A percentile compares a stretch with the other conserved stretches of the same genome.
Evolutionary conservation across 2,329 filamentous ascomycete species (phyloP).

Genomic region (Tetracladium maxilliforme): DNA sequence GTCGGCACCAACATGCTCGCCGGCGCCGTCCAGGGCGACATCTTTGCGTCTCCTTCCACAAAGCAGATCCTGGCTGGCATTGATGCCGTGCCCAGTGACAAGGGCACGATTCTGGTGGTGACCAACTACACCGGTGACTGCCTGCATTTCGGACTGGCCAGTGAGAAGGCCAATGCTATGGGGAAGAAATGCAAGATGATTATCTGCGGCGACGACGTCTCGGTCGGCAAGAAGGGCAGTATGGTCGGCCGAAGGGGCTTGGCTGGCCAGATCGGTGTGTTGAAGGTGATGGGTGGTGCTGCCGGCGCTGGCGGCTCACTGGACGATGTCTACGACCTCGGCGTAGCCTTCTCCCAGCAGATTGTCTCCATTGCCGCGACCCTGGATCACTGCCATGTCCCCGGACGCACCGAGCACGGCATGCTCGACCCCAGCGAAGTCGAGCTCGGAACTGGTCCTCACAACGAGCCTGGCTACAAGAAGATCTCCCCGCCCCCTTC

Average conservation of each 20-base stretch:
- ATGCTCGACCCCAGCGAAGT: constrained; percentile 33
- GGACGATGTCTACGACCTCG: constrained; percentile 10
- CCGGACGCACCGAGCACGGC: constrained; percentile 31
- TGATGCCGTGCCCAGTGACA: constrained; percentile 34
- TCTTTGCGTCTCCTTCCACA: constrained; percentile 49
- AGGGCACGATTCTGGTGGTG: constrained; percentile 43
- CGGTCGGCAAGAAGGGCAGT: constrained; percentile 39
- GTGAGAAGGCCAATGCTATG: constrained; percentile 33
- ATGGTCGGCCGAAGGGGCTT: constrained; percentile 47
- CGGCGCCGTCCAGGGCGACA: constrained; percentile 43
- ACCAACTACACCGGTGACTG: constrained; percentile 54
- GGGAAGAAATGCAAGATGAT: constrained; percentile 40
- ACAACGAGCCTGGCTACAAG: constrained; percentile 46
- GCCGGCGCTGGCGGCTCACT: constrained; percentile 9
- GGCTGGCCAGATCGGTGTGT: constrained; percentile 36
- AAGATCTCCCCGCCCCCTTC: constrained; percentile 38
- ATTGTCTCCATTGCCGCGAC: constrained; percentile 33
- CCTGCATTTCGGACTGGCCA: constrained; percentile 44
- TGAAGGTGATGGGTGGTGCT: constrained; percentile 18
- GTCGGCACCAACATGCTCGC: constrained; percentile 47
- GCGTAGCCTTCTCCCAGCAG: constrained; percentile 10
- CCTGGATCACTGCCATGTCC: constrained; percentile 36
- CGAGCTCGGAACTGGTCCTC: constrained; percentile 51
- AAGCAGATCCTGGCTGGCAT: constrained; percentile 47
- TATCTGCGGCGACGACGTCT: constrained; percentile 51